Base-by-base conservation (phyloP, 2,329 filamentous ascomycete genomes). In the Pseudopithomyces chartarum region DNA sequence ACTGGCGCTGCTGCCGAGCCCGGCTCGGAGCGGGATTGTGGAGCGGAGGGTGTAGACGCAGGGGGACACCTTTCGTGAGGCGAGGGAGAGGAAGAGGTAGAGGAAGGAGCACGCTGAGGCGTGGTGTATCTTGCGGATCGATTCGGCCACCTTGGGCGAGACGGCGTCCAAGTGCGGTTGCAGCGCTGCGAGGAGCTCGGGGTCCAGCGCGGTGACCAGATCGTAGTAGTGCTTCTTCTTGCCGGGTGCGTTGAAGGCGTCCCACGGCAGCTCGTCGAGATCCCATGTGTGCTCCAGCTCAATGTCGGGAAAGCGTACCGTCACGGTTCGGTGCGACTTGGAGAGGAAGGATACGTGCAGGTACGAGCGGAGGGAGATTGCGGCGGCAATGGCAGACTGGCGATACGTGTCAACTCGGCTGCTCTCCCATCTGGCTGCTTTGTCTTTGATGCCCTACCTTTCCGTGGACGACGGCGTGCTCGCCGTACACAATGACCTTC, bases 201-300 rank as follows among this genome's bases (percentile, higher is more conserved):
- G 83, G 70, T 99, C 95, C 57, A 99, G 86, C 47, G 85, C 83
- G 12, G 91, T 96, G 48, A 81, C 78, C 46, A 93, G 83, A 64
- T 95, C 91, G 78, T 97, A 97, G 80, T 98, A 98, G 69, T 88
- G 90, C 81, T 95, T 97, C 80, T 97, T 97, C 81, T 96, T 96
- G 29, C 84, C 84, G 0, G 92, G 87, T 19, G 88, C 84, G 20
- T 89, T 86, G 78, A 99, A 99, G 15, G 84, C 78, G 7, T 84
- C 80, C 95, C 95, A 99, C 0, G 95, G 95, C 39, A 99, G 81
- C 8, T 91, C 85, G 75, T 96, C 91, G 62, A 99, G 96, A 73
- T 95, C 87, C 95, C 95, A 99, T 0, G 90, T 92, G 76, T 99
- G 92, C 54, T 90, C 83, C 64, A 99, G 84, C 64, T 90, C 88